Evolutionary conservation across 2,329 filamentous ascomycete species (phyloP).

Genomic region (Sporothrix inflata): DNA sequence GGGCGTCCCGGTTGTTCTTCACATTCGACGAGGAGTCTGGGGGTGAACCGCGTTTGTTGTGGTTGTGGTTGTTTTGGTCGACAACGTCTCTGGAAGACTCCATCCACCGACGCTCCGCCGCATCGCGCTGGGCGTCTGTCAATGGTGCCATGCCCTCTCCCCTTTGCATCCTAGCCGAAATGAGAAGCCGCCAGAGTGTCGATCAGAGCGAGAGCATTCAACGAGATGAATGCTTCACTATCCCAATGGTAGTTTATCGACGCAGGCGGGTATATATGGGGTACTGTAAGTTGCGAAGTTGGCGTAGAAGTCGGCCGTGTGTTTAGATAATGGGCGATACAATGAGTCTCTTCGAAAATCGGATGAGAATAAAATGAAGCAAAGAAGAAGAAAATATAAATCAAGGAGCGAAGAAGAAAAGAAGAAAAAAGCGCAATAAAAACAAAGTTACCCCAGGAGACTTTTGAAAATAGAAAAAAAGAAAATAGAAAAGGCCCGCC

Average conservation of each 20-base stretch:
- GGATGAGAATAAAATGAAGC: neutral
- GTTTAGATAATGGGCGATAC: neutral
- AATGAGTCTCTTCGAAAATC: neutral
- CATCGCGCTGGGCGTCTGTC: slow-evolving; percentile 27
- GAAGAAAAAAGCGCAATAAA: neutral
- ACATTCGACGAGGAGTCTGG: neutral
- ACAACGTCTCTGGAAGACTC: slow-evolving; percentile 19
- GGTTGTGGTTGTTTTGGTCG: slow-evolving; percentile 20
- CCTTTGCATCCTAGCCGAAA: slow-evolving; percentile 35
- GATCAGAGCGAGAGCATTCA: slow-evolving; percentile 28
- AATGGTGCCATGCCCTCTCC: slow-evolving; percentile 40
- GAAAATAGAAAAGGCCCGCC: slow-evolving; percentile 36
- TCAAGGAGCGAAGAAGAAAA: neutral
- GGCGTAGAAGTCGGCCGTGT: neutral
- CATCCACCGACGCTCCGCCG: slow-evolving; percentile 31
- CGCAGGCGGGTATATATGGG: neutral
- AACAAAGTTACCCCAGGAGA: slow-evolving; percentile 33
- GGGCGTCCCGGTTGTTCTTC: slow-evolving; percentile 12
- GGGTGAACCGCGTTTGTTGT: neutral
- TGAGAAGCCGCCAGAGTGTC: slow-evolving; percentile 33
- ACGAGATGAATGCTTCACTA: slow-evolving; percentile 30
- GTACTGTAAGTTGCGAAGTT: neutral
- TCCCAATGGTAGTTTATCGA: slow-evolving; percentile 26
- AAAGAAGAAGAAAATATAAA: neutral
- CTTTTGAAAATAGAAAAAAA: slow-evolving; percentile 34